Conservation (phyloP, 2,329 filamentous ascomycete species). For the Diaporthe destruens region DNA sequence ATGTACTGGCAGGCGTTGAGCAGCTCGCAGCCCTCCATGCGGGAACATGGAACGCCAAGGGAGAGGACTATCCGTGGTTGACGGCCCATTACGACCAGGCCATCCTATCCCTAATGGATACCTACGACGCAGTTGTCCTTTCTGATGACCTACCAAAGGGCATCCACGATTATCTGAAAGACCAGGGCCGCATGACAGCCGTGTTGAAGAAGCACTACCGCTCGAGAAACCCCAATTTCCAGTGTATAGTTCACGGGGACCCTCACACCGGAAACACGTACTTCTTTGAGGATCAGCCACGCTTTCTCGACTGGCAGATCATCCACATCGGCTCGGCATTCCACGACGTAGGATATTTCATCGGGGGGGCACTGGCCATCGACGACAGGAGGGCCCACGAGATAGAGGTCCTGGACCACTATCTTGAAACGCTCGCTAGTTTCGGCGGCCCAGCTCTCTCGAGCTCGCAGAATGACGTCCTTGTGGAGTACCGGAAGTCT, state of each 20-base stretch:
- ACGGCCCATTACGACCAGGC: slow-evolving; percentile 45
- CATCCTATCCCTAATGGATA: slow-evolving; percentile 45
- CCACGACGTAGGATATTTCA: slow-evolving; percentile 54
- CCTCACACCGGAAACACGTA: slow-evolving; percentile 53
- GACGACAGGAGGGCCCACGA: slow-evolving; percentile 52
- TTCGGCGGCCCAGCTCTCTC: slow-evolving; percentile 47
- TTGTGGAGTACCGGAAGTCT: slow-evolving; percentile 50
- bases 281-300: slow-evolving; percentile 44
- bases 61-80: slow-evolving; percentile 44
- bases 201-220: slow-evolving; percentile 51
- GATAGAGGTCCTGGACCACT: slow-evolving; percentile 51
- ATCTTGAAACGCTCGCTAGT: slow-evolving; percentile 47
- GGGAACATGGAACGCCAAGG: slow-evolving; percentile 45
- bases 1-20: slow-evolving; percentile 51
- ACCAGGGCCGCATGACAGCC: slow-evolving; percentile 48
- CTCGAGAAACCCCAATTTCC: slow-evolving; percentile 50
- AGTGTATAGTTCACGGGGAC: slow-evolving; percentile 52
- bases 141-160: slow-evolving; percentile 46
- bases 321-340: slow-evolving; percentile 53
- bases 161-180: slow-evolving; percentile 47
- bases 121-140: slow-evolving; percentile 46
- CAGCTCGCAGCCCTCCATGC: slow-evolving; percentile 53
- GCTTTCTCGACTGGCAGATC: slow-evolving; percentile 54
- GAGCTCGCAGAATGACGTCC: slow-evolving; percentile 48
- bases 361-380: slow-evolving; percentile 50